phyloP scores from a whole-genome alignment of 75 land plant species.

The Chamaecyparis obtusa region DNA sequence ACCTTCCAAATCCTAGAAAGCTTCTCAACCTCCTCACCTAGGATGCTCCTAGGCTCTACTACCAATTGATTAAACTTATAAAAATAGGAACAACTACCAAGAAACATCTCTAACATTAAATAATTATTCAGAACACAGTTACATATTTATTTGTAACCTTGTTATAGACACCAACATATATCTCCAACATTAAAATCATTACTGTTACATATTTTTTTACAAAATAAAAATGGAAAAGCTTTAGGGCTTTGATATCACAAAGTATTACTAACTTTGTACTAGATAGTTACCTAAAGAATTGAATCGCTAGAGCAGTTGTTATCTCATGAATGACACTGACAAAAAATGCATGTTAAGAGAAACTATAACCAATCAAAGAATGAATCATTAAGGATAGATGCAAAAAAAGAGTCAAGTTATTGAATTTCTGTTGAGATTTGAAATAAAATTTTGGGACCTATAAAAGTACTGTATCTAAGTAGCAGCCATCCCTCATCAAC shows the following conservation, averaged over 20 bases:
- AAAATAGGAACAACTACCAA: no score
- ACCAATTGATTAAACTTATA: no score
- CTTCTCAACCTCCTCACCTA: no score
- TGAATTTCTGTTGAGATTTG: neutral
- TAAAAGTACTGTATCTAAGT: constrained; percentile 62
- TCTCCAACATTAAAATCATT: no score
- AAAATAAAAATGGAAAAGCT: neutral
- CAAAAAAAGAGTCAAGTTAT: neutral
- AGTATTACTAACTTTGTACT: neutral
- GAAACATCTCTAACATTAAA: no score
- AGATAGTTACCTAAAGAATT: constrained; percentile 88
- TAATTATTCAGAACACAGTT: no score
- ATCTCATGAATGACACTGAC: constrained; percentile 87
- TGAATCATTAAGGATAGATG: neutral
- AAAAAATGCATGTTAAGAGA: constrained; percentile 77
- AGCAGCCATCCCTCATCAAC: constrained; percentile 76
- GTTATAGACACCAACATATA: no score
- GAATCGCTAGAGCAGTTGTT: constrained; percentile 79
- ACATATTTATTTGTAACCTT: no score
- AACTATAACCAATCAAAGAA: constrained; percentile 33
- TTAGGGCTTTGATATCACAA: neutral
- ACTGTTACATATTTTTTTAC: no score
- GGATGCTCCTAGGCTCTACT: no score
- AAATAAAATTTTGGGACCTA: constrained; percentile 40
- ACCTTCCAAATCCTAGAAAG: no score